Base-by-base conservation (phyloP, 768 basidiomycete species). In the Lentinula raphanica region DNA sequence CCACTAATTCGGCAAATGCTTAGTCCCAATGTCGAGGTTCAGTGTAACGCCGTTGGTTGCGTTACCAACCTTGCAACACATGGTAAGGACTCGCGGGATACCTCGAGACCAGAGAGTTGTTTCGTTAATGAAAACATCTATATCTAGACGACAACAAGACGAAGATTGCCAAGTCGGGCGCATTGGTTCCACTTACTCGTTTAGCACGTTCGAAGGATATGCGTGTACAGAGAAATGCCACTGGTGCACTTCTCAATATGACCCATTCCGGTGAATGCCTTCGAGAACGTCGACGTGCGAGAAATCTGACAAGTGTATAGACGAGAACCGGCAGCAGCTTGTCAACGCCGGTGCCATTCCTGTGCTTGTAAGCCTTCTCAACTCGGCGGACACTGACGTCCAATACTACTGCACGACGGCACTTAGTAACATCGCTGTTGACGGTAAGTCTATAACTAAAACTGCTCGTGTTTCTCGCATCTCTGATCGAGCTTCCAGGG, bases 381-480 rank as follows among this genome's bases (percentile, higher is more conserved):
- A 95, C 69, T 94, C 92, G 5, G 86, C 90, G 49, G 97, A 99
- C 70, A 99, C 97, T n/a, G 97, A 99, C 68, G 97, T 99, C 2
- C 97, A 99, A 71, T 99, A 99, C 68, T 99, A 99, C 70, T 99
- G 97, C 73, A 99, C 97, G 5, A 99, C 97, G 12, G 97, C 97
- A 5, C 74, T 99, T 65, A 94, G 92, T 70, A 99, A 99, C 68
- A 99, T 99, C 63, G 97, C 97, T 32, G 97, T 99, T 6, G 97
- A 99, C 74, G 90, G 93, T 86, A 63, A 19, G 64, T 59, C 29
- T 40, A 6, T 51, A 25, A 32, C 49, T 56, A 2, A 19, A 54
- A 48, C 6, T 51, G n/a, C n/a, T n/a, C n/a, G n/a, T n/a, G 35
- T 28, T 11, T 31, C 25, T 40, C 45, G 21, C 50, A 19, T 48